Conservation (phyloP, 2,329 filamentous ascomycete genomes). For the Metarhizium anisopliae region DNA sequence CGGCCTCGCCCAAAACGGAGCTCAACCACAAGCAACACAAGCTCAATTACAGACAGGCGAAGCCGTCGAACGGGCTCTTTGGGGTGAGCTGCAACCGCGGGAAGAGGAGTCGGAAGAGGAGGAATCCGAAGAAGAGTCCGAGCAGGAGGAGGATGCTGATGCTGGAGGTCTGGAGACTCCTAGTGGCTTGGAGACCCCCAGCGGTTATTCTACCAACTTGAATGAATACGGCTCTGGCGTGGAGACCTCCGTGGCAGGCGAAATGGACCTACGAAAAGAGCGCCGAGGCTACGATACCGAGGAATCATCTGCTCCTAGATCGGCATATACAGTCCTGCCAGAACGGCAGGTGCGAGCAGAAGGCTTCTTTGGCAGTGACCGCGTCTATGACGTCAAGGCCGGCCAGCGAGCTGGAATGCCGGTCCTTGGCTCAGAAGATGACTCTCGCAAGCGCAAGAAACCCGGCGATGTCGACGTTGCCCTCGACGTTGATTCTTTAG, state of each 20-base stretch:
- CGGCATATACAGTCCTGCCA: slow-evolving; percentile 81
- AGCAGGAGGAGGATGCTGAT: slow-evolving; percentile 47
- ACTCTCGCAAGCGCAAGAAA: slow-evolving; percentile 82
- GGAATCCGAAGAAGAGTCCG: slow-evolving; percentile 26
- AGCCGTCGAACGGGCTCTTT: slow-evolving; percentile 76
- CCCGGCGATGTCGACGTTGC: slow-evolving; percentile 91
- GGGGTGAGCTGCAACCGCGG: slow-evolving; percentile 82
- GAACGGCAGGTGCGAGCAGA: slow-evolving; percentile 78
- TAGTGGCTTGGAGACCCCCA: slow-evolving; percentile 69
- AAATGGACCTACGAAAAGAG: slow-evolving; percentile 82
- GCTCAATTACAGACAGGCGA: slow-evolving; percentile 49
- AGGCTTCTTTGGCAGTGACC: slow-evolving; percentile 94
- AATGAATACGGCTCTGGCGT: slow-evolving; percentile 66
- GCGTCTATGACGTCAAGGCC: slow-evolving; percentile 75
- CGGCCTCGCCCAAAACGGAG: slow-evolving; percentile 52
- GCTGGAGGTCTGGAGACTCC: slow-evolving; percentile 63
- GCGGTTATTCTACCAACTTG: slow-evolving; percentile 70
- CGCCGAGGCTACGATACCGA: slow-evolving; percentile 82
- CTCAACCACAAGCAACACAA: slow-evolving; percentile 27
- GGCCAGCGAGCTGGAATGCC: slow-evolving; percentile 47
- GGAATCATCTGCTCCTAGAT: slow-evolving; percentile 62
- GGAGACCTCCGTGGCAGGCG: slow-evolving; percentile 69
- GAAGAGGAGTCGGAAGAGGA: slow-evolving; percentile 69
- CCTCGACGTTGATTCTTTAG: slow-evolving; percentile 75
- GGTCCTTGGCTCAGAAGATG: slow-evolving; percentile 72